phyloP scores from a whole-genome alignment of 257 asterid species.

The Solanum verrucosum region DNA sequence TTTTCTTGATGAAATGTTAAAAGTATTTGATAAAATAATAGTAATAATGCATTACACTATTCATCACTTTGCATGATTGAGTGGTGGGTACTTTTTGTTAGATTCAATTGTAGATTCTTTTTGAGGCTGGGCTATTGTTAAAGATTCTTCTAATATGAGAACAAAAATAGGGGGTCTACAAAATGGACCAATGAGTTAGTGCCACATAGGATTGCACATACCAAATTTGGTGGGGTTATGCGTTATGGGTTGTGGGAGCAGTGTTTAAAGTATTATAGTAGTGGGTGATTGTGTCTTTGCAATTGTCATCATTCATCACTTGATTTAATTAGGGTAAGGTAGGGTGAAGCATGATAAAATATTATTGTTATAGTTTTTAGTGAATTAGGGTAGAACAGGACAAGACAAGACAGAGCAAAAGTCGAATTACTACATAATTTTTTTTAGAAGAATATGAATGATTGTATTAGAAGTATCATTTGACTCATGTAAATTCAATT shows the following conservation, averaged over 20 bases:
- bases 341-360: neutral
- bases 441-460: too few relatives aligned
- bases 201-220: neutral
- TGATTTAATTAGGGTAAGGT: neutral
- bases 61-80: slow-evolving; percentile 21
- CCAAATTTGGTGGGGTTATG: neutral
- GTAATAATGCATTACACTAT: neutral
- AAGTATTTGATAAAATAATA: neutral
- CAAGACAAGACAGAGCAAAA: too few relatives aligned
- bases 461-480: neutral
- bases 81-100: slow-evolving; percentile 8
- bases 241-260: neutral
- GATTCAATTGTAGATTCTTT: slow-evolving; percentile 43
- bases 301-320: neutral
- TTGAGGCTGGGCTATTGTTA: slow-evolving; percentile 12
- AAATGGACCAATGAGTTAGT: neutral
- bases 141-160: slow-evolving; percentile 27
- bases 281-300: neutral
- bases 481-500: neutral
- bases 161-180: slow-evolving; percentile 18
- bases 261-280: neutral
- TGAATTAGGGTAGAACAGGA: neutral
- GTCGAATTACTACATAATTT: too few relatives aligned
- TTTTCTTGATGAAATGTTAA: neutral
- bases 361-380: neutral